These are phyloP conservation scores for Ramichloridium luteum DNA, from an alignment of 2,329 filamentous ascomycete species.

Conservation along the genomic window DNA sequence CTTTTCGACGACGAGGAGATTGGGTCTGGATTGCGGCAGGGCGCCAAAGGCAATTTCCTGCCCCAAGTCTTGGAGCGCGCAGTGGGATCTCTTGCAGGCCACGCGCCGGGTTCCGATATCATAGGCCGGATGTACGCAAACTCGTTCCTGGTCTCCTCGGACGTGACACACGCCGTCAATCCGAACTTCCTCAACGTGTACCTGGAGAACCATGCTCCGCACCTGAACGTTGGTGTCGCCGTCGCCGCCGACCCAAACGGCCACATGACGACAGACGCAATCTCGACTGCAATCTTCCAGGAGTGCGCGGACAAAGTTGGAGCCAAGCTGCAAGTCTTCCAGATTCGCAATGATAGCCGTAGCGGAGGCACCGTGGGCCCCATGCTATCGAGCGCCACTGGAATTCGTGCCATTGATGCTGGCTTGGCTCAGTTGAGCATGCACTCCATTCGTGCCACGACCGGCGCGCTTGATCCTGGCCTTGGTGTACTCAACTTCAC, in stretches of 20 bases:
- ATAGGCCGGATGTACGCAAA: slow-evolving; percentile 76
- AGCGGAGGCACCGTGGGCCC: slow-evolving; percentile 93
- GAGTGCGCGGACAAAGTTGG: slow-evolving; percentile 64
- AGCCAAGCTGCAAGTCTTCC: slow-evolving; percentile 70
- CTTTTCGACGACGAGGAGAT: slow-evolving; percentile 98
- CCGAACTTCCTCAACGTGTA: slow-evolving; percentile 84
- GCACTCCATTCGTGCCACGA: slow-evolving; percentile 85
- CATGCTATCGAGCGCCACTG: slow-evolving; percentile 68
- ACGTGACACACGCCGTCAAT: slow-evolving; percentile 88
- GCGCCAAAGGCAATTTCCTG: slow-evolving; percentile 80
- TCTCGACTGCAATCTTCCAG: slow-evolving; percentile 69
- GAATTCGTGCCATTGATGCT: slow-evolving; percentile 72
- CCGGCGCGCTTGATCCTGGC: slow-evolving; percentile 73
- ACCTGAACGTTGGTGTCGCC: slow-evolving; percentile 76
- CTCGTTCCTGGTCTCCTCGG: slow-evolving; percentile 82
- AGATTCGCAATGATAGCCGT: slow-evolving; percentile 84
- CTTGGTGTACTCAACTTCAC: slow-evolving; percentile 80
- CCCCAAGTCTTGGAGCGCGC: slow-evolving; percentile 69
- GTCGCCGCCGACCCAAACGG: slow-evolving; percentile 77
- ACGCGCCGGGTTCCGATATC: slow-evolving; percentile 38
- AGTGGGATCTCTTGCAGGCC: slow-evolving; percentile 51
- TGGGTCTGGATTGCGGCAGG: slow-evolving; percentile 78
- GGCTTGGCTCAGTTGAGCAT: slow-evolving; percentile 87
- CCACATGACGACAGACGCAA: slow-evolving; percentile 88
- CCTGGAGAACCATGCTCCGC: slow-evolving; percentile 71